Base-by-base conservation (phyloP, 371 early-diverging fungal genomes). In the Batrachochytrium dendrobatidis region DNA sequence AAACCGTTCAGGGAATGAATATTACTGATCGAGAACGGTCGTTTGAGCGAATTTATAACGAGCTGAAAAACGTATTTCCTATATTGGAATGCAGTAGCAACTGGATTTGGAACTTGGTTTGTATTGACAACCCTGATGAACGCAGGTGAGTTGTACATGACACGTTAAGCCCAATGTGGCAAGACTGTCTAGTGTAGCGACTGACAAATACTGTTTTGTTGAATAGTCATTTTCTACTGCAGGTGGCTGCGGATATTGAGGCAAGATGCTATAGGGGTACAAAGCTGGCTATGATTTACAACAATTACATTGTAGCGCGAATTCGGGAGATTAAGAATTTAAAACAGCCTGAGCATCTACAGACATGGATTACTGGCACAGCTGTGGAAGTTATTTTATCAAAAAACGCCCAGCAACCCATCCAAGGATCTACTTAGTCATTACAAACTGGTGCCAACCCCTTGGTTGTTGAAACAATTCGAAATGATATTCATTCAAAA, bases 11-110 rank as follows among this genome's bases (percentile, higher is more conserved):
- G 22, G 66, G 65, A 31, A 35, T 71, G 26, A 17, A 61, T 1
- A 7, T 68, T 12, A 52, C 17, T 24, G 62, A 61, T 32, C 65
- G 72, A 34, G 72, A 71, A 55, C 33, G 43, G 10, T 53, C 53
- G 24, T 71, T 53, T 58, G 53, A 31, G 20, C 58, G 63, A 30
- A 45, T 71, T 20, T 45, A 52, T 20, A 52, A 24, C 1, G 46
- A 51, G 10, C 43, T 58, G 31, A n/a, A n/a, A n/a, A n/a, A n/a
- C n/a, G n/a, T n/a, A n/a, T n/a, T 29, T 30, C 24, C 46, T 25
- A 53, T 51, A 43, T 39, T 35, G 61, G 46, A 53, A 53, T 26
- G 26, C 15, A 17, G 25, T 10, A 17, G 25, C 39, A 52, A 29
- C 10, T 44, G 12, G 20, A 26, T 52, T 32, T 28, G 30, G 43